Evolutionary conservation across 129 eudicot genomes (phyloP), one percentile per base, ranked within the genome.

Genomic region (Chrysanthemum makinoi): DNA sequence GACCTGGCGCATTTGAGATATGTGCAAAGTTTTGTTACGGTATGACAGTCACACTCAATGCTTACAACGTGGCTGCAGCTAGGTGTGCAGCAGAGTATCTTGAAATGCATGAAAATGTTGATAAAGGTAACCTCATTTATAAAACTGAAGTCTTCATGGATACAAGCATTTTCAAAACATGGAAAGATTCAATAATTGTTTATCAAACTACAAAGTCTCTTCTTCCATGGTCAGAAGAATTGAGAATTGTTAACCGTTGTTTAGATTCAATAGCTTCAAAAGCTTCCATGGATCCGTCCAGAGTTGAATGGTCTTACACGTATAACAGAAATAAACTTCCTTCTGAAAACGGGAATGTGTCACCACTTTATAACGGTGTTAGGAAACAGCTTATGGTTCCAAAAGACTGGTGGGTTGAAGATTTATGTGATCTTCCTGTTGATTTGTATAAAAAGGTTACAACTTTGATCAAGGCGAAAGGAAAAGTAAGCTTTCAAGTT

Each of bases 171-270:
- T 87, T 92, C 76, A 79, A 85, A 35, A 82, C 91, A 2, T 89
- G 98, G 98, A 92, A 92, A 80, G 98, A 92, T 83, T 92, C 98
- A 2, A 86, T 92, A n/a, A 89, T 89, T 26, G 96, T 87, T 63
- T 88, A 83, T 60, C 98, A 89, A 72, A 88, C 89, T 16, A 83
- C 96, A 54, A 86, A 80, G 79, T 79, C 95, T 67, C 83, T 88
- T 72, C 88, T 89, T 60, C 98, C 95, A 5, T 92, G 91, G 96
- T 79, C 96, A 3, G 95, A 86, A 76, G 96, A 89, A 49, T 68
- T 92, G 15, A 89, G 89, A 71, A 51, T 92, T 39, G 89, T 89
- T 17, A 81, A 70, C 77, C 96, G 82, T 66, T 84, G 98, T 66
- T 77, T 92, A 10, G 96, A 92, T 16, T 80, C 98, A 11, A 80